A percentile compares a stretch with the other conserved stretches of the same genome.
These are phyloP conservation scores for Penstemon davidsonii DNA, from an alignment of 257 asterid species.

Conservation along the genomic window DNA sequence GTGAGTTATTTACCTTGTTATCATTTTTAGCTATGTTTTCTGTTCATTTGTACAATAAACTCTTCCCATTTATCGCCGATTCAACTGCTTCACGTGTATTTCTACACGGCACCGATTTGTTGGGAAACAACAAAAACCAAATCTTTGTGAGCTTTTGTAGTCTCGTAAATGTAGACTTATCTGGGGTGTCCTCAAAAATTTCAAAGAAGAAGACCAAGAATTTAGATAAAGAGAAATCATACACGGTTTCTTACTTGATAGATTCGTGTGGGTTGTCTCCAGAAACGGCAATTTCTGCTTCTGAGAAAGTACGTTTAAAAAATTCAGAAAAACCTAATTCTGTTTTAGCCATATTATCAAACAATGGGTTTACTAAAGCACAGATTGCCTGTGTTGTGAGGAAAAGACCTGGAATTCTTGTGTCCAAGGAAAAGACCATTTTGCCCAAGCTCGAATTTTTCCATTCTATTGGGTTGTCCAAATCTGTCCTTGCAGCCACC, in stretches of 20 bases:
- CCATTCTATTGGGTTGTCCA: conserved; percentile 11
- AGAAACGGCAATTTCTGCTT: conserved; percentile 30
- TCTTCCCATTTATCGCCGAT: not conserved
- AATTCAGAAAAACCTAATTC: conserved; percentile 28
- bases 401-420: conserved; percentile 22
- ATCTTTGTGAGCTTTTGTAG: not conserved
- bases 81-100: not conserved
- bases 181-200: not conserved
- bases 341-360: conserved; percentile 21
- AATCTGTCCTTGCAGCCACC: not conserved
- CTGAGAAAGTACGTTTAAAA: conserved; percentile 1
- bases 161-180: not conserved
- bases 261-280: conserved; percentile 30
- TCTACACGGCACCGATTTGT: not conserved
- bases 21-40: conserved; percentile 6
- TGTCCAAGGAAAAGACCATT: conserved; percentile 18
- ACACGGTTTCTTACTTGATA: conserved; percentile 29
- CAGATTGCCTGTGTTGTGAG: conserved; percentile 22
- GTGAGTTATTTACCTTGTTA: not conserved
- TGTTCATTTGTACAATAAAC: not conserved
- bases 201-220: not conserved
- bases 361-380: conserved; percentile 21
- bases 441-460: conserved; percentile 32
- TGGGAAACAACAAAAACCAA: not conserved
- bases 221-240: not conserved